These are phyloP conservation scores for Spinellus fusiger DNA, from an alignment of 192 early-diverging fungal species.

Conservation along the genomic window DNA sequence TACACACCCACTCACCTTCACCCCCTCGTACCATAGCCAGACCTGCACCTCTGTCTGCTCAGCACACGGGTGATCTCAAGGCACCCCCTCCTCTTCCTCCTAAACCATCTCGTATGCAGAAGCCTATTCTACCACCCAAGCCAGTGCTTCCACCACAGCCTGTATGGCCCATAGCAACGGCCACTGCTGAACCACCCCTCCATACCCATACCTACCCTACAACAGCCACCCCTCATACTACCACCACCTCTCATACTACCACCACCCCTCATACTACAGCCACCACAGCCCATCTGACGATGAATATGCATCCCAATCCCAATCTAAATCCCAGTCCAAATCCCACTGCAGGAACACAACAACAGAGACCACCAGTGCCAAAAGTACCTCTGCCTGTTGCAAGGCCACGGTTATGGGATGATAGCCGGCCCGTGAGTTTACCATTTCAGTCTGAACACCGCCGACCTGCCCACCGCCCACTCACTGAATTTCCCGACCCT, in stretches of 20 bases:
- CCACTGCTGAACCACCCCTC: neutral
- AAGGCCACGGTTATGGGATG: neutral
- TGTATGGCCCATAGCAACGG: neutral
- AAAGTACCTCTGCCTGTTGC: neutral
- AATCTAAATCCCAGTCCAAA: neutral
- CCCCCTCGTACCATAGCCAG: slow-evolving; percentile 6
- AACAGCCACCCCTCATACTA: neutral
- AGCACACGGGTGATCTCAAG: slow-evolving; percentile 15
- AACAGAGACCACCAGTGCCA: neutral
- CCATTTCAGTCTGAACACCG: neutral
- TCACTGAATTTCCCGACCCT: slow-evolving; percentile 1
- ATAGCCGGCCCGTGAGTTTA: slow-evolving; percentile 5
- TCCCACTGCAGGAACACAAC: slow-evolving; percentile 5
- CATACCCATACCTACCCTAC: too few relatives aligned
- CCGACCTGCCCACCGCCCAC: neutral
- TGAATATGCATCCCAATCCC: neutral
- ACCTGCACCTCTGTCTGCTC: slow-evolving; percentile 1
- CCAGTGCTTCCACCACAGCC: slow-evolving; percentile 18
- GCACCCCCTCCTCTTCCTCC: slow-evolving; percentile 40
- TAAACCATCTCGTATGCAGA: slow-evolving; percentile 42
- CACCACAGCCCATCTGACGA: neutral
- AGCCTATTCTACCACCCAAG: slow-evolving; percentile 53
- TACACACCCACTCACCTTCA: slow-evolving; percentile 18
- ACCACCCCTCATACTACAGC: neutral
- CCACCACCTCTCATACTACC: neutral